These are phyloP conservation scores for Stellera chamaejasme DNA, from an alignment of 345 rosid genomes.

Conservation along the genomic window DNA sequence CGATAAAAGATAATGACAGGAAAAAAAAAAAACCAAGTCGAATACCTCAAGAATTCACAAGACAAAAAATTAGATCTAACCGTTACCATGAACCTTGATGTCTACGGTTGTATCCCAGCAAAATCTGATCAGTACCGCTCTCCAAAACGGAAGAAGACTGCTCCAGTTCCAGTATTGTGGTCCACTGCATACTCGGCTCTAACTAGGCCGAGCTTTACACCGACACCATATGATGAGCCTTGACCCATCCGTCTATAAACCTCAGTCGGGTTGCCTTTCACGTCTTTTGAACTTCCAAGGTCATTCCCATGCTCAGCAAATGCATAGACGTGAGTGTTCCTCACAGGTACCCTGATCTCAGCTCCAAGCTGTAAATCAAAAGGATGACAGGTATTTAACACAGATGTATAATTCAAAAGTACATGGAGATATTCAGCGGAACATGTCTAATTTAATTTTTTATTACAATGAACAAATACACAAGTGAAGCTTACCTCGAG, in stretches of 20 bases:
- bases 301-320: constrained; percentile 97
- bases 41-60: neutral
- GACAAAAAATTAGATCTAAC: neutral
- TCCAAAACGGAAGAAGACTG: constrained; percentile 89
- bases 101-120: constrained; percentile 9
- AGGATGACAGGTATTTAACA: constrained; percentile 3
- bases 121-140: constrained; percentile 54
- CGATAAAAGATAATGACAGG: neutral
- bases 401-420: neutral
- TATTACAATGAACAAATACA: neutral
- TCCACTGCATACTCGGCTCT: constrained; percentile 96
- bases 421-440: neutral
- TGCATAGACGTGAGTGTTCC: constrained; percentile 69
- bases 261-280: constrained; percentile 95
- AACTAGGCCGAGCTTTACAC: constrained; percentile 80
- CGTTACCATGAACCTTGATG: constrained; percentile 7
- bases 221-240: constrained; percentile 89
- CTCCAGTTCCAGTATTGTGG: constrained; percentile 83
- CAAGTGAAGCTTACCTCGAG: constrained; percentile 54
- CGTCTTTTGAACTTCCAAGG: constrained; percentile 89
- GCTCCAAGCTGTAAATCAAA: constrained; percentile 69
- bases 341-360: constrained; percentile 83
- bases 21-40: neutral
- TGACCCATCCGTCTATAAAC: constrained; percentile 88
- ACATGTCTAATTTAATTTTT: too few relatives aligned